Evolutionary conservation across 768 basidiomycete genomes (phyloP).

Genomic region (Tulasnella sp.): DNA sequence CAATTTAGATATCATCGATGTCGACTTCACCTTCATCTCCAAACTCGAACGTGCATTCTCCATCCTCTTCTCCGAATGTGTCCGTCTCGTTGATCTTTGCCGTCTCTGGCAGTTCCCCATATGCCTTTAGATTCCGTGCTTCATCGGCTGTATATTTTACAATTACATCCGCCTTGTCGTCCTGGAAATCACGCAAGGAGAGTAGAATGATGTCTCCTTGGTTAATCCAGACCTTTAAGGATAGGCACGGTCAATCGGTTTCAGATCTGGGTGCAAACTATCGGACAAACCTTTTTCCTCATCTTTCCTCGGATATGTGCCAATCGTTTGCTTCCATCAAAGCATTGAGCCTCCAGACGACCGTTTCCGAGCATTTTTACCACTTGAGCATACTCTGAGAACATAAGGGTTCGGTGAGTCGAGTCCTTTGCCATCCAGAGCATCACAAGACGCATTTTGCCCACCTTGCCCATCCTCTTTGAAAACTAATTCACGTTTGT

Average conservation of each 20-base stretch:
- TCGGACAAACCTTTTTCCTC: slow-evolving; percentile 79
- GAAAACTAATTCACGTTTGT: slow-evolving; percentile 98
- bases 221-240: slow-evolving; percentile 88
- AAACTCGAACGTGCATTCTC: slow-evolving; percentile 81
- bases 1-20: slow-evolving; percentile 83
- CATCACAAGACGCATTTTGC: neutral
- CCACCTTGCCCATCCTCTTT: slow-evolving; percentile 86
- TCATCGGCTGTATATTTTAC: slow-evolving; percentile 98
- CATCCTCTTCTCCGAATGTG: slow-evolving; percentile 80
- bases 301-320: slow-evolving; percentile 98
- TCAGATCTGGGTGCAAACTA: neutral
- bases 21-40: slow-evolving; percentile 70
- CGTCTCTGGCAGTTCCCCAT: slow-evolving; percentile 92
- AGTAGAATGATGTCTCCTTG: slow-evolving; percentile 93
- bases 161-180: slow-evolving; percentile 98
- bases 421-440: too few species aligned
- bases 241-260: neutral
- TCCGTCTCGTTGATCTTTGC: slow-evolving; percentile 97
- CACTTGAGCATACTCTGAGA: slow-evolving; percentile 89
- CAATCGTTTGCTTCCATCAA: slow-evolving; percentile 94
- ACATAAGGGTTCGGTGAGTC: neutral
- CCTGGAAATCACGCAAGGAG: slow-evolving; percentile 96
- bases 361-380: slow-evolving; percentile 98
- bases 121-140: slow-evolving; percentile 58
- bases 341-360: slow-evolving; percentile 88